Evolutionary conservation across 2,329 filamentous ascomycete species (phyloP).

Genomic region (Alternaria consortialis): DNA sequence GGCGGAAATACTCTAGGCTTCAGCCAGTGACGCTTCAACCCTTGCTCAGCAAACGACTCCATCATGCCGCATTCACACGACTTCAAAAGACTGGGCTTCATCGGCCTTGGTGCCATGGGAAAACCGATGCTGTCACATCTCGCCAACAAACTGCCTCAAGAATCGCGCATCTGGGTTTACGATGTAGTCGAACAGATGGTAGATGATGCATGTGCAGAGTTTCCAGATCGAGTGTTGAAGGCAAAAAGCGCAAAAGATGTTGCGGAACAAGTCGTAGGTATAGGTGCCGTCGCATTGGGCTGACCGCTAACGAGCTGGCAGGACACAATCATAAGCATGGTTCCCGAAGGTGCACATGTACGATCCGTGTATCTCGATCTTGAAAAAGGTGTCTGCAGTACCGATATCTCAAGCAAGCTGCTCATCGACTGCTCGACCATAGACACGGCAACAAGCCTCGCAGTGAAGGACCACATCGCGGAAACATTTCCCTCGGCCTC

Average conservation of each 20-base stretch:
- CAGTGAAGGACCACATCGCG: slow-evolving; percentile 54
- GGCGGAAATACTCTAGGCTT: not conserved
- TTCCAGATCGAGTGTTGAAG: slow-evolving; percentile 51
- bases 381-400: slow-evolving; percentile 54
- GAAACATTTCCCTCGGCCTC: slow-evolving; percentile 52
- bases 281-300: not conserved
- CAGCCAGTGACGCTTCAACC: not conserved
- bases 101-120: slow-evolving; percentile 66
- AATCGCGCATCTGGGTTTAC: slow-evolving; percentile 58
- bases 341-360: slow-evolving; percentile 63
- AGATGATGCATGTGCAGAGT: slow-evolving; percentile 55
- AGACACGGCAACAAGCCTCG: slow-evolving; percentile 61
- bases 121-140: slow-evolving; percentile 63
- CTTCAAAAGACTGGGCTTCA: slow-evolving; percentile 57
- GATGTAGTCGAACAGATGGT: slow-evolving; percentile 58
- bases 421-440: slow-evolving; percentile 66
- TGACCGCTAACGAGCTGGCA: slow-evolving; percentile 32
- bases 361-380: slow-evolving; percentile 61
- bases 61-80: slow-evolving; percentile 32
- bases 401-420: slow-evolving; percentile 55
- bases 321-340: slow-evolving; percentile 63
- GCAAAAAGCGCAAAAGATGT: slow-evolving; percentile 59
- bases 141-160: slow-evolving; percentile 55
- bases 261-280: slow-evolving; percentile 59
- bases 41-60: not conserved